Evolutionary conservation across 225 moss, liverwort and hornwort genomes (phyloP).

Genomic region (Anthoceros angustus): DNA sequence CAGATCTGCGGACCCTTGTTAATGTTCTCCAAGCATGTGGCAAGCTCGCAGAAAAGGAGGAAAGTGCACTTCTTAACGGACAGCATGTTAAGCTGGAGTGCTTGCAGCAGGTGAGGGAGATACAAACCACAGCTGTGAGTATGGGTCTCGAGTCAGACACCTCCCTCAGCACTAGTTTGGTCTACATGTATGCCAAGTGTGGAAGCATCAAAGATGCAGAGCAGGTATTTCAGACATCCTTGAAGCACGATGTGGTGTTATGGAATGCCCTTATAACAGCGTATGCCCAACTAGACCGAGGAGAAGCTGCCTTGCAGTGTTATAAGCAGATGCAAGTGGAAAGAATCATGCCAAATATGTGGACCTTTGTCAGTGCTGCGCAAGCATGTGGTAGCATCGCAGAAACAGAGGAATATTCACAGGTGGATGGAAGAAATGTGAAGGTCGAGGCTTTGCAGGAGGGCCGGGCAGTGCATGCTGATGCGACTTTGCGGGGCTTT

Average conservation of each 20-base stretch:
- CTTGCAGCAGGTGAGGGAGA: neutral
- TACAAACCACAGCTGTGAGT: neutral
- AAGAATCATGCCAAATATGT: neutral
- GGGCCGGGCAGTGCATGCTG: conserved; percentile 1
- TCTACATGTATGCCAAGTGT: conserved; percentile 2
- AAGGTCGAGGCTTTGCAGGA: neutral
- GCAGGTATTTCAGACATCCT: neutral
- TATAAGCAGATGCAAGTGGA: neutral
- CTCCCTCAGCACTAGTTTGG: neutral
- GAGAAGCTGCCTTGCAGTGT: neutral
- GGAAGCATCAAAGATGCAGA: neutral
- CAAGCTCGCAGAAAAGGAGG: neutral
- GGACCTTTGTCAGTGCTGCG: neutral
- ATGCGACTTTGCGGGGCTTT: neutral
- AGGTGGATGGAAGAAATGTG: neutral
- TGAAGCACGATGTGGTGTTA: neutral
- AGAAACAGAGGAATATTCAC: neutral
- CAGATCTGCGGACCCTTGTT: neutral
- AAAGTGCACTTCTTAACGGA: neutral
- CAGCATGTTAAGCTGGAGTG: neutral
- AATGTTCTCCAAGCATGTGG: neutral
- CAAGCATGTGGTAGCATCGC: neutral
- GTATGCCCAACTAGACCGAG: neutral
- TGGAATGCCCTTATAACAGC: neutral
- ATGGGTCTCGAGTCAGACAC: neutral